Evolutionary conservation across 257 asterid species (phyloP).

Genomic region (Primulina tabacum): DNA sequence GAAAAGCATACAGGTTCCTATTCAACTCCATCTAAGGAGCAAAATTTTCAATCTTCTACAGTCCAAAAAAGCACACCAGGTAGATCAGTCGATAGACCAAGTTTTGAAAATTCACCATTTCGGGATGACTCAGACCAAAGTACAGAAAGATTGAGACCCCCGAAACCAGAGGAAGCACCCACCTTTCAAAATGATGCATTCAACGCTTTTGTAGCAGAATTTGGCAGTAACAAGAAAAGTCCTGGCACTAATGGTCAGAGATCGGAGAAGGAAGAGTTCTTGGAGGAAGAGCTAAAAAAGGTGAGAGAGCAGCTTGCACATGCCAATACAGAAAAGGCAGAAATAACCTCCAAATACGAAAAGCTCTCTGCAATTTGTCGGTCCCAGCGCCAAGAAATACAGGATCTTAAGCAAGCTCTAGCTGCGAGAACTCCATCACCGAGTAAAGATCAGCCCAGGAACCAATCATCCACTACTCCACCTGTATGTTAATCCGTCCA

Average conservation of each 20-base stretch:
- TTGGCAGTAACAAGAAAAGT: slow-evolving; percentile 42
- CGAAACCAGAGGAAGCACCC: slow-evolving; percentile 46
- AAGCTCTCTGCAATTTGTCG: slow-evolving; percentile 89
- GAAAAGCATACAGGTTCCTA: slow-evolving; percentile 30
- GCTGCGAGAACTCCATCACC: slow-evolving; percentile 72
- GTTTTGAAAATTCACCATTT: slow-evolving; percentile 44
- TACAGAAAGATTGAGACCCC: slow-evolving; percentile 39
- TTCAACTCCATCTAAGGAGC: slow-evolving; percentile 31
- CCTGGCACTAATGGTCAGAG: slow-evolving; percentile 41
- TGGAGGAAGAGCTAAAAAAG: slow-evolving; percentile 76
- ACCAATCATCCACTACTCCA: slow-evolving; percentile 41
- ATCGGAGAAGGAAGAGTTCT: slow-evolving; percentile 47
- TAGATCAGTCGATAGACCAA: slow-evolving; percentile 32
- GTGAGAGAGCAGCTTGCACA: slow-evolving; percentile 72
- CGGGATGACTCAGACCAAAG: slow-evolving; percentile 39
- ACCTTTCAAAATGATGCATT: slow-evolving; percentile 48
- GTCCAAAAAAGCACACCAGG: slow-evolving; percentile 34
- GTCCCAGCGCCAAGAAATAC: slow-evolving; percentile 90
- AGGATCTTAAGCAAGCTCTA: slow-evolving; percentile 74
- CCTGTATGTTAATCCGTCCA: slow-evolving; percentile 35
- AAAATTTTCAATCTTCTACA: slow-evolving; percentile 23
- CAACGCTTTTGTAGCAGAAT: slow-evolving; percentile 76
- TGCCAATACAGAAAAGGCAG: slow-evolving; percentile 68
- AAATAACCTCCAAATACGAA: slow-evolving; percentile 75
- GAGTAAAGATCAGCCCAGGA: slow-evolving; percentile 42